A percentile compares a stretch with the other conserved stretches of the same genome.
Evolutionary conservation across 306 rosid genomes (phyloP).

Genomic region (Pterocarpus santalinus): DNA sequence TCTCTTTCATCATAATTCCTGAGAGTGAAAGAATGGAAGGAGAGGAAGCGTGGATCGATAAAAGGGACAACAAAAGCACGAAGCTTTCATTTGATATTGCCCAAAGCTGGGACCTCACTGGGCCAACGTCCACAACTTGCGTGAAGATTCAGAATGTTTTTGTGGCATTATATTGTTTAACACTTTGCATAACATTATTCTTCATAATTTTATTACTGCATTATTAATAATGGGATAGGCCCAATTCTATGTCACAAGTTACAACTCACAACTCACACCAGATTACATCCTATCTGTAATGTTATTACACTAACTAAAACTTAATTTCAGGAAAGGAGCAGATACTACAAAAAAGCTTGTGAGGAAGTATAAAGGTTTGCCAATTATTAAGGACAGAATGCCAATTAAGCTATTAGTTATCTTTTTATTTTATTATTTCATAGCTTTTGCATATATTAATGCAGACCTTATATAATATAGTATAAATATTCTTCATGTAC

Average conservation of each 20-base stretch:
- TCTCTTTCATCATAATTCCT: constrained; percentile 60
- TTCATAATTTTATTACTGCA: background rate
- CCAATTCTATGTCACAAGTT: background rate
- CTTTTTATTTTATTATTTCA: too few relatives aligned
- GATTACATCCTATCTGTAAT: too few relatives aligned
- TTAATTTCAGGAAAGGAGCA: too few relatives aligned
- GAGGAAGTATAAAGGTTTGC: too few relatives aligned
- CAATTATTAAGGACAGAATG: too few relatives aligned
- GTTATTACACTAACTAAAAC: too few relatives aligned
- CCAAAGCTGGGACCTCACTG: constrained; percentile 40
- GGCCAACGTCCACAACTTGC: constrained; percentile 30
- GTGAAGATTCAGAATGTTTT: background rate
- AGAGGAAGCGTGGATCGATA: background rate
- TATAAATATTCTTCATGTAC: too few relatives aligned
- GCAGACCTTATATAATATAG: too few relatives aligned
- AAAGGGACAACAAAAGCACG: constrained; percentile 21
- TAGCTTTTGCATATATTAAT: too few relatives aligned
- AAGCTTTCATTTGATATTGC: constrained; percentile 26
- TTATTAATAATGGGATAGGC: background rate
- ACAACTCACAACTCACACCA: too few relatives aligned
- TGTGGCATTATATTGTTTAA: background rate
- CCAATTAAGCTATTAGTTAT: too few relatives aligned
- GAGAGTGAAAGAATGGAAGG: constrained; percentile 9
- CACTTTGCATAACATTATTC: background rate
- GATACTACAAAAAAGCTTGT: too few relatives aligned